Evolutionary conservation across 108 stramenopile species (phyloP).

Genomic region (Nitzschia inconspicua): DNA sequence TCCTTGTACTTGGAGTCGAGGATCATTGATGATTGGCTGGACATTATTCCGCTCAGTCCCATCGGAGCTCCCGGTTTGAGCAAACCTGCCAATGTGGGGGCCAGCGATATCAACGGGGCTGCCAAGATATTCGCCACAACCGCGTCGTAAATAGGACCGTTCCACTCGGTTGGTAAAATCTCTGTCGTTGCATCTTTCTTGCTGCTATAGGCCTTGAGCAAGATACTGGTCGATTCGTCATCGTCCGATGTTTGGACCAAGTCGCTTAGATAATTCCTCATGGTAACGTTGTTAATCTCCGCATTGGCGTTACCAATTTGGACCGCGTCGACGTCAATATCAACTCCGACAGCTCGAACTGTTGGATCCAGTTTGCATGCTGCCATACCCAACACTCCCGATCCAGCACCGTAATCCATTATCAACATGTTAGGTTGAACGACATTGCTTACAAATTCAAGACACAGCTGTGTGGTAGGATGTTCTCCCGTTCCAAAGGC

Average conservation of each 20-base stretch:
- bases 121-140: slow-evolving; percentile 82
- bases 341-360: slow-evolving; percentile 56
- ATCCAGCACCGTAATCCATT: slow-evolving; percentile 80
- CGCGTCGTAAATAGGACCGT: slow-evolving; percentile 60
- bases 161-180: slow-evolving; percentile 39
- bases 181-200: slow-evolving; percentile 33
- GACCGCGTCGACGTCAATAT: slow-evolving; percentile 82
- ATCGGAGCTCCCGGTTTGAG: slow-evolving; percentile 57
- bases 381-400: slow-evolving; percentile 80
- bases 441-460: slow-evolving; percentile 55
- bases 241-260: slow-evolving; percentile 43
- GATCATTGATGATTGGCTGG: slow-evolving; percentile 47
- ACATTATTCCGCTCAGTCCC: slow-evolving; percentile 71
- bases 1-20: slow-evolving; percentile 55
- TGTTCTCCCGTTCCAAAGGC: slow-evolving; percentile 90
- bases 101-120: slow-evolving; percentile 51
- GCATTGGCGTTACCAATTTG: slow-evolving; percentile 76
- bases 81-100: slow-evolving; percentile 50
- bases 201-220: slow-evolving; percentile 54
- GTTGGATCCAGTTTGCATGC: slow-evolving; percentile 55
- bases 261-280: slow-evolving; percentile 65
- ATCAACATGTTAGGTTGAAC: slow-evolving; percentile 24
- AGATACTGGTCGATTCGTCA: slow-evolving; percentile 58
- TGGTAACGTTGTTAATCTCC: slow-evolving; percentile 48
- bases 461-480: slow-evolving; percentile 76